These are phyloP conservation scores for Hibiscus mutabilis DNA, from an alignment of 345 rosid species.

Conservation along the genomic window DNA sequence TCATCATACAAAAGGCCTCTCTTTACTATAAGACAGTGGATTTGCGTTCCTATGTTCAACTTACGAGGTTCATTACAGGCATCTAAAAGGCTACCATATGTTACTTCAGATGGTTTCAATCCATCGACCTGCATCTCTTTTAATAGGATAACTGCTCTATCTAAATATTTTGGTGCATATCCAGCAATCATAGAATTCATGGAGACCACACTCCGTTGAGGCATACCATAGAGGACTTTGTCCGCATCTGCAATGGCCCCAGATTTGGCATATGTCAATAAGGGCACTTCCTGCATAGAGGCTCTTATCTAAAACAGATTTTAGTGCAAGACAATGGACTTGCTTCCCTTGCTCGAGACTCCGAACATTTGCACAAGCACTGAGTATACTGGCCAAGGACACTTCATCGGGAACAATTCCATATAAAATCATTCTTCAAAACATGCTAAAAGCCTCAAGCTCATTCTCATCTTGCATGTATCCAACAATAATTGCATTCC, in stretches of 20 bases:
- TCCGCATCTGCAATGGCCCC: slow-evolving; percentile 42
- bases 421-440: slow-evolving; percentile 45
- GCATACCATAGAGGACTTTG: slow-evolving; percentile 45
- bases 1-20: slow-evolving; percentile 47
- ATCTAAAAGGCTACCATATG: slow-evolving; percentile 75
- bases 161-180: slow-evolving; percentile 46
- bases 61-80: slow-evolving; percentile 54
- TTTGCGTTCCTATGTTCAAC: slow-evolving; percentile 50
- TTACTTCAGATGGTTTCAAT: slow-evolving; percentile 59
- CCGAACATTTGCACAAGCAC: slow-evolving; percentile 70
- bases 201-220: slow-evolving; percentile 57
- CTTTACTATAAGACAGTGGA: slow-evolving; percentile 60
- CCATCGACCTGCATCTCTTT: slow-evolving; percentile 52
- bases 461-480: slow-evolving; percentile 73
- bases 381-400: slow-evolving; percentile 65
- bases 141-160: slow-evolving; percentile 49
- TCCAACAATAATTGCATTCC: slow-evolving; percentile 93
- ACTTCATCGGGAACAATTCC: slow-evolving; percentile 67
- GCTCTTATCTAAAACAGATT: slow-evolving; percentile 61
- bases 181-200: slow-evolving; percentile 85
- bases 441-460: slow-evolving; percentile 62
- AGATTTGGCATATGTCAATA: slow-evolving; percentile 72
- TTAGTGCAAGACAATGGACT: slow-evolving; percentile 61
- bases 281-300: slow-evolving; percentile 84
- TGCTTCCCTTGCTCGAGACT: slow-evolving; percentile 56